Base-by-base conservation (phyloP, 2,329 filamentous ascomycete genomes). In the Peltaster fructicola region DNA sequence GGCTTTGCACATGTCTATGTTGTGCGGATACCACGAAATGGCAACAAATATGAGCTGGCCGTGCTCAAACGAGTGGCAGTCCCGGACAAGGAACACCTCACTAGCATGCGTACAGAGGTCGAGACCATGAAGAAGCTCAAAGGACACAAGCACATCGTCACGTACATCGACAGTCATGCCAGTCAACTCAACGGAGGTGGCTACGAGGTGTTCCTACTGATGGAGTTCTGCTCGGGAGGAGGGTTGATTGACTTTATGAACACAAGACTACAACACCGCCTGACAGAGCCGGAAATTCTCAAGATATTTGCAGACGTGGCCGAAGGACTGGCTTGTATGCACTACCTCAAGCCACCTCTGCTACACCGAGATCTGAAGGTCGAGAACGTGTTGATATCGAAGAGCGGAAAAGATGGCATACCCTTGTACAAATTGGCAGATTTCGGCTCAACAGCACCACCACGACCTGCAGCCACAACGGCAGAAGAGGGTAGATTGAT, bases 81-180 rank as follows among this genome's bases (percentile, higher is more conserved):
- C 25, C 82, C 88, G 15, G 88, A 98, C 55, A 93, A 91, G 63
- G 79, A 91, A 36, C 71, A 85, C 30, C 62, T 98, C 55, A 78
- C 80, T 34, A 84, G 79, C 52, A 95, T 98, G 88, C 73, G 88
- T 52, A 95, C 74, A 38, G 88, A 98, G 62, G 88, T 98, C 40
- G 88, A 98, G 59, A 98, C 88, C 8, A 98, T 98, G 88, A 98
- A 98, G 71, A 84, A 88, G 54, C 65, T 98, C 42, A 92, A 92
- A 61, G 88, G 88, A 29, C 88, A 95, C 63, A 72, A 73, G 34
- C 76, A 88, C 42, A 95, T 98, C 46, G 88, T 98, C 43, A 93
- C 77, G 30, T 98, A 98, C 56, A 84, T 95, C 50, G 88, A 98
- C 59, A 95, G 85, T 37, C 88, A 98, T 54, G 88, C 88, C 17